Base-by-base conservation (phyloP, 495 filamentous ascomycete species). In the Xylaria castorea region DNA sequence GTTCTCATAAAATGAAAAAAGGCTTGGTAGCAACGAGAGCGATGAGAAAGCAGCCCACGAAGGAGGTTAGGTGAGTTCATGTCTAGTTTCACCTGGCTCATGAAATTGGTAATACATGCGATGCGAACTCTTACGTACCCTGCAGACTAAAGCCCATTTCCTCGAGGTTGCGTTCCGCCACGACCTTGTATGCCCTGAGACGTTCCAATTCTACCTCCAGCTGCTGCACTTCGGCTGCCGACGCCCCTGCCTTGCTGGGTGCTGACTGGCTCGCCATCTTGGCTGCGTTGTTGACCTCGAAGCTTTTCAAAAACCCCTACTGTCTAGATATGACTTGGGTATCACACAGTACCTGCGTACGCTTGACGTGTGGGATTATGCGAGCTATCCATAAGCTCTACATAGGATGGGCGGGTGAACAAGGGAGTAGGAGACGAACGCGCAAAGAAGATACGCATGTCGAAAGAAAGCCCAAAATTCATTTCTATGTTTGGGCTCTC, bases 121-220 rank as follows among this genome's bases (percentile, higher is more conserved):
- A 68, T 30, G 66, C 36, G 5, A 27, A 20, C 18, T 40, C 14
- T 55, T 36, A 65, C 60, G n/a, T 65, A 71, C 69, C 69, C 11
- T 55, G 14, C 48, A 71, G n/a, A 46, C 14, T 36, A 14, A 71
- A 25, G 18, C 69, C 69, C 69, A 71, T 64, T 25, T 57, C 12
- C 1, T 46, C 7, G 11, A 71, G 38, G 25, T 55, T 71, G 1
- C 25, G 18, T 62, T 65, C 44, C 36, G 60, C 69, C 48, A 44
- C 14, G 32, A 61, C 36, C 48, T 65, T 71, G 12, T 65, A 71
- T 25, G 46, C 48, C 60, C 32, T 36, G 42, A 71, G 48, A 55
- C 60, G 69, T 8, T 48, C 18, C 18, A 71, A 5, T 20, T 71
- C 69, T 30, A 8, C 48, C 38, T 27, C 46, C 4, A 71, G 20